These are phyloP conservation scores for Sideroxylon spinosum DNA, from an alignment of 179 eudicot species.

Conservation along the genomic window DNA sequence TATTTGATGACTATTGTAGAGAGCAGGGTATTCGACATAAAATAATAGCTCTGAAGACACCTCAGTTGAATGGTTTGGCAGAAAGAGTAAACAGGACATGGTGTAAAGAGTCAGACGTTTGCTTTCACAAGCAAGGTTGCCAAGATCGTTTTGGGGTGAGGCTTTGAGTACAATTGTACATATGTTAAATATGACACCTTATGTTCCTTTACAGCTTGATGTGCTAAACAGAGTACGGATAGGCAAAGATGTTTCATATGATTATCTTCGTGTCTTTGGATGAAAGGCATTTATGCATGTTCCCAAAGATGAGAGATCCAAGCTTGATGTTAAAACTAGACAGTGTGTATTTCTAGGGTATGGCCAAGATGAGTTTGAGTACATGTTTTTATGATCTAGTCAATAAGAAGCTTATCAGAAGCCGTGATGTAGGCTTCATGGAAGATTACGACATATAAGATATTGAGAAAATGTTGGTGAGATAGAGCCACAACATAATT, in stretches of 20 bases:
- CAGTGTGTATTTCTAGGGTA: slow-evolving; percentile 19
- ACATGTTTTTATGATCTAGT: neutral
- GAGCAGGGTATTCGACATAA: no score
- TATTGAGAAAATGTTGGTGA: neutral
- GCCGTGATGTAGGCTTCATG: neutral
- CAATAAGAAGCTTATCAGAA: neutral
- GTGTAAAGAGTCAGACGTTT: slow-evolving; percentile 14
- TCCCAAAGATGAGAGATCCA: slow-evolving; percentile 16
- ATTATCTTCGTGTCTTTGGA: no score
- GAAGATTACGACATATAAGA: neutral
- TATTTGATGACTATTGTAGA: no score
- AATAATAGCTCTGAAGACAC: no score
- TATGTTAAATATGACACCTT: no score
- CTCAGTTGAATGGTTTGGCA: no score
- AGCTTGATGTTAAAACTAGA: no score
- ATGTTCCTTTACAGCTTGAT: no score
- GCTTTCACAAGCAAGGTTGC: slow-evolving; percentile 17
- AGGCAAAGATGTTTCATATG: no score
- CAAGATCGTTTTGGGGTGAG: slow-evolving; percentile 17
- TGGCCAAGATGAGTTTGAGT: slow-evolving; percentile 13
- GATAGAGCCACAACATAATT: neutral
- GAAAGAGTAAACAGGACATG: slow-evolving; percentile 14
- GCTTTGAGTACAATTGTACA: slow-evolving; percentile 11
- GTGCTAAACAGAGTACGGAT: no score
- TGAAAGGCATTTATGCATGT: no score